These are phyloP conservation scores for Xylariales sp. DNA, from an alignment of 2,329 filamentous ascomycete genomes.

Conservation along the genomic window DNA sequence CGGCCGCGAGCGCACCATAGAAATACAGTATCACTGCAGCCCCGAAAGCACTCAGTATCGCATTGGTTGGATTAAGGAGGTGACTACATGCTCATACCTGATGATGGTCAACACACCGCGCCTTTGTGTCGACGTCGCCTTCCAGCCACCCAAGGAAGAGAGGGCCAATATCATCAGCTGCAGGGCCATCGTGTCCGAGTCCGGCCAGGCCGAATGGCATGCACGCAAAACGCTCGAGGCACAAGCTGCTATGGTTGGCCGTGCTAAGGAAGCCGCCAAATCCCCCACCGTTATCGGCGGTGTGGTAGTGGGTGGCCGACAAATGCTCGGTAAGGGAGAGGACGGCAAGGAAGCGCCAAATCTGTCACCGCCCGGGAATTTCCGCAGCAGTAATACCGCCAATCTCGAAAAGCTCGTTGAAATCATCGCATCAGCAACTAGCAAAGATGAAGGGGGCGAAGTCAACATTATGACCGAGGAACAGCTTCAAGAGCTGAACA, in stretches of 20 bases:
- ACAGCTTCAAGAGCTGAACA: conserved; percentile 74
- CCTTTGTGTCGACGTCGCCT: conserved; percentile 87
- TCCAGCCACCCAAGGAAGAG: conserved; percentile 82
- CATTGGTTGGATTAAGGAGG: conserved; percentile 93
- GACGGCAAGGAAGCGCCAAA: conserved; percentile 60
- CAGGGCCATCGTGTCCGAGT: conserved; percentile 72
- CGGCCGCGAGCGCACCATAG: conserved; percentile 81
- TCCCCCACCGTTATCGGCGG: conserved; percentile 61
- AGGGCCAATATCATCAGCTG: conserved; percentile 82
- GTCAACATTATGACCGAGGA: conserved; percentile 71
- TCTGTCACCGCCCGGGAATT: conserved; percentile 59
- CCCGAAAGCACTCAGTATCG: conserved; percentile 77
- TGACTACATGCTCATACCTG: conserved; percentile 89
- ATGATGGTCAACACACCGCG: conserved; percentile 93
- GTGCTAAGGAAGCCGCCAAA: conserved; percentile 42
- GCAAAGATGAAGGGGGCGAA: conserved; percentile 69
- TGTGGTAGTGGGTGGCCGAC: conserved; percentile 63
- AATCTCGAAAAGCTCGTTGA: conserved; percentile 52
- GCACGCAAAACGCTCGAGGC: conserved; percentile 54
- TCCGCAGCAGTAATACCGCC: conserved; percentile 46
- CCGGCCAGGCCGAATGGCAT: conserved; percentile 58
- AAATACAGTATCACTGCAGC: conserved; percentile 84
- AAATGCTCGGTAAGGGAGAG: conserved; percentile 60
- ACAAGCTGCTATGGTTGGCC: conserved; percentile 51
- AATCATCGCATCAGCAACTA: conserved; percentile 58